A percentile compares a stretch with the other conserved stretches of the same genome.
These are phyloP conservation scores for Trametopsis cervina DNA, from an alignment of 768 basidiomycete genomes.

Conservation along the genomic window DNA sequence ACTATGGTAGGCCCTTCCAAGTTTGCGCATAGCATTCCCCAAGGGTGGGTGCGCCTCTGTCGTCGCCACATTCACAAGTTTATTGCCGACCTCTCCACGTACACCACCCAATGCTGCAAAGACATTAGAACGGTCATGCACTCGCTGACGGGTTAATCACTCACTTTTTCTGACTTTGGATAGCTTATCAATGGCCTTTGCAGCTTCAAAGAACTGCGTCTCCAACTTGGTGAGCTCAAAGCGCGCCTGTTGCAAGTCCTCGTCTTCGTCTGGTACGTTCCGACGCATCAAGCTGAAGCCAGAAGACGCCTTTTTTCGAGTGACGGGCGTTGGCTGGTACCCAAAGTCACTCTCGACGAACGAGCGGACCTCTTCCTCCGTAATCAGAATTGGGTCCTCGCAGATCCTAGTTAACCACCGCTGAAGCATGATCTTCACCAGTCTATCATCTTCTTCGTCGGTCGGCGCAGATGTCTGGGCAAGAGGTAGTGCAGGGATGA, in stretches of 20 bases:
- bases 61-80: slow-evolving; percentile 80
- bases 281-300: slow-evolving; percentile 75
- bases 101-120: slow-evolving; percentile 63
- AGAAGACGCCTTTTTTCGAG: slow-evolving; percentile 62
- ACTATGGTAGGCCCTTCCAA: slow-evolving; percentile 84
- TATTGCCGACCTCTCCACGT: slow-evolving; percentile 91
- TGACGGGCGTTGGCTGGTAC: slow-evolving; percentile 78
- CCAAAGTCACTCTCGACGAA: slow-evolving; percentile 99
- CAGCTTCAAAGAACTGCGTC: slow-evolving; percentile 86
- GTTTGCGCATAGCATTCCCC: slow-evolving; percentile 74
- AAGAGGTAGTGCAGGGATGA: slow-evolving; percentile 92
- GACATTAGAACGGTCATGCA: no score
- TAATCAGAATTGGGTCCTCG: slow-evolving; percentile 81
- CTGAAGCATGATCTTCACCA: slow-evolving; percentile 93
- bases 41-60: slow-evolving; percentile 85
- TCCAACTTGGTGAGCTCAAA: slow-evolving; percentile 91
- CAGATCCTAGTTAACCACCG: slow-evolving; percentile 91
- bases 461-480: slow-evolving; percentile 94
- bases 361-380: slow-evolving; percentile 89
- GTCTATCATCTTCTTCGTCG: slow-evolving; percentile 96
- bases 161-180: slow-evolving; percentile 73
- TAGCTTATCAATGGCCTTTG: slow-evolving; percentile 85
- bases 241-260: slow-evolving; percentile 83
- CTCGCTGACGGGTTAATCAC: slow-evolving; percentile 15
- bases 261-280: slow-evolving; percentile 89